Percentiles rank a stretch among this genome's conserved stretches.
phyloP scores from a whole-genome alignment of 2,329 filamentous ascomycete species.

The Knufia petricola region DNA sequence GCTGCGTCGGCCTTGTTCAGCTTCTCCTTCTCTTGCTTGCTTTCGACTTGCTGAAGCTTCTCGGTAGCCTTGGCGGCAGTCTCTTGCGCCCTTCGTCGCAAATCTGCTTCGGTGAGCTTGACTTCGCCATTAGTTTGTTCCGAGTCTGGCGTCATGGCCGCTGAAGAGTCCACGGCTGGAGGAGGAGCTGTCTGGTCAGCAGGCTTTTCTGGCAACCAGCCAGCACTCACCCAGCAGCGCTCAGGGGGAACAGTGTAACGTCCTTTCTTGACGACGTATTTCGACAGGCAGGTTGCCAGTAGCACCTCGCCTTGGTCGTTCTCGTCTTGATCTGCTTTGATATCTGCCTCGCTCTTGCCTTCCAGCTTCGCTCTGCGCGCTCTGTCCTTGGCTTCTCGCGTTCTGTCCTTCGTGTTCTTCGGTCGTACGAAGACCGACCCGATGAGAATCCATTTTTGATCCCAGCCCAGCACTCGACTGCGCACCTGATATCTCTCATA shows the following conservation, averaged over 20 bases:
- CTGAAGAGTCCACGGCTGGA: background rate
- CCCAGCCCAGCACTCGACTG: slow-evolving; percentile 62
- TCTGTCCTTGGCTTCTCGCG: slow-evolving; percentile 26
- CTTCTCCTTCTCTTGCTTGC: slow-evolving; percentile 24
- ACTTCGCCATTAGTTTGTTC: slow-evolving; percentile 11
- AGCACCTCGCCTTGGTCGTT: slow-evolving; percentile 44
- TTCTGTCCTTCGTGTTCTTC: slow-evolving; percentile 32
- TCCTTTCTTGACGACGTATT: slow-evolving; percentile 75
- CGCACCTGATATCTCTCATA: slow-evolving; percentile 65
- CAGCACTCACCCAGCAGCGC: slow-evolving; percentile 59
- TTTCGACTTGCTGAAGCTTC: slow-evolving; percentile 16
- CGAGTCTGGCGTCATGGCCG: slow-evolving; percentile 10
- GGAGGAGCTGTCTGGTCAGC: background rate
- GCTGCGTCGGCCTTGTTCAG: slow-evolving; percentile 25
- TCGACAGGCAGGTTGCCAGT: slow-evolving; percentile 62
- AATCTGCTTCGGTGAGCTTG: slow-evolving; percentile 22
- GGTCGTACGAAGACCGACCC: slow-evolving; percentile 60
- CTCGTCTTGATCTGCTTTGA: slow-evolving; percentile 31
- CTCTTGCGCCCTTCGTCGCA: slow-evolving; percentile 16
- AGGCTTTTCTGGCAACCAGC: slow-evolving; percentile 53
- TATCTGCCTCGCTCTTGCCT: slow-evolving; percentile 20
- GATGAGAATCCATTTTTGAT: slow-evolving; percentile 73
- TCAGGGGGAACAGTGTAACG: slow-evolving; percentile 78
- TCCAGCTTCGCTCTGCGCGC: slow-evolving; percentile 1
- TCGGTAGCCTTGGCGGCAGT: slow-evolving; percentile 22